Base-by-base conservation (phyloP, 2,329 filamentous ascomycete species). In the Ceratocystis lukuohia region DNA sequence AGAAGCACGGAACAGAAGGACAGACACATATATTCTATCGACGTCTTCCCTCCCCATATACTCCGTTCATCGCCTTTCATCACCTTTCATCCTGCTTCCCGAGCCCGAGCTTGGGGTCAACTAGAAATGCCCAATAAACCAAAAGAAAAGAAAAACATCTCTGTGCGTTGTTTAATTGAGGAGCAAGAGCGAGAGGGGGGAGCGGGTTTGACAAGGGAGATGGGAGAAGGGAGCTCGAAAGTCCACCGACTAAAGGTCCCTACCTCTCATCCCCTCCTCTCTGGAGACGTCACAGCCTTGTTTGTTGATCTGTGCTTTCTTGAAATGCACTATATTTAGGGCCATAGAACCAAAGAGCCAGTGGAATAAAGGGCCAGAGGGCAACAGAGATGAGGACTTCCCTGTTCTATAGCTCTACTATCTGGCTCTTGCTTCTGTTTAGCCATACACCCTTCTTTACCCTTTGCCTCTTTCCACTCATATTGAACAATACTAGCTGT, bases 281-380 rank as follows among this genome's bases (percentile, higher is more conserved):
- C 53, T 57, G 28, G 53, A 57, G 53, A 57, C 53, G 53, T 57
- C 53, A 57, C 53, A 30, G 53, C 53, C 53, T 57, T 57, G 53
- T 28, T 30, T 30, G 25, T 10, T 57, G 28, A 30, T 57, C 22
- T 28, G 28, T 57, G 53, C 53, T 57, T 30, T 15, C 12, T 30
- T 17, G 53, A 20, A 41, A 30, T 57, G 53, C 53, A 30, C 53
- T 57, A 57, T 57, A 57, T 57, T 57, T 57, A 57, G 53, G 22
- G 53, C 7, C n/a, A 12, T 20, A 7, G 48, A n/a, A 53, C 37
- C 37, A 41, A 15, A 41, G 37, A 15, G 37, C 37, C 10, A 3
- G 37, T 41, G 12, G 37, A 41, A 41, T 41, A 41, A 41, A 41
- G 37, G 37, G 2, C 37, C 12, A 12, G 5, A 25, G 48, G 20